Conservation (phyloP, 2,329 filamentous ascomycete genomes). For the Ceratocystis lukuohia region DNA sequence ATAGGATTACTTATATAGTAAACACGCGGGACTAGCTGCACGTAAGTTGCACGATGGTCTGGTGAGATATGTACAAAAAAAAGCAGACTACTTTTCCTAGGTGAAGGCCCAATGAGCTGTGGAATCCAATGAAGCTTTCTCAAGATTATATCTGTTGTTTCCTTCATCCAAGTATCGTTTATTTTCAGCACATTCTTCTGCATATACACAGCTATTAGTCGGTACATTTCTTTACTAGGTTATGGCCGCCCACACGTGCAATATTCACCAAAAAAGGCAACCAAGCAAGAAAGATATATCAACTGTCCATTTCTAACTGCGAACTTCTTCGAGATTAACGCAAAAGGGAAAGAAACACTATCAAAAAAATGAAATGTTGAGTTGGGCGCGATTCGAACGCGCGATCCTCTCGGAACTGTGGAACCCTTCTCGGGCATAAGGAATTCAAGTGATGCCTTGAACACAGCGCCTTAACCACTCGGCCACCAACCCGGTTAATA, state of each 20-base stretch:
- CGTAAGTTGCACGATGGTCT: not conserved
- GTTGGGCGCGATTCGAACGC: constrained; percentile 20
- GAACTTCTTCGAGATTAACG: not conserved
- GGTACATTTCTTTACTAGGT: no score
- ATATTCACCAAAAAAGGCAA: not conserved
- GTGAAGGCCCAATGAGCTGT: no score
- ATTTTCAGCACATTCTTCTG: no score
- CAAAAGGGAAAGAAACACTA: not conserved
- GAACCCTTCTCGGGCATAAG: constrained; percentile 19
- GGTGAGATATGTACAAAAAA: not conserved
- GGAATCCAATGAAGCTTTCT: no score
- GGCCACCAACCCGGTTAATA: constrained; percentile 17
- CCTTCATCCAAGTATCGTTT: no score
- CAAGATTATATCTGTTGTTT: no score
- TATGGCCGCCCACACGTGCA: not conserved
- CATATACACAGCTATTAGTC: no score
- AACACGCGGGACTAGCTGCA: not conserved
- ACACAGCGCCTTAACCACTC: constrained; percentile 17
- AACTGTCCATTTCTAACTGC: not conserved
- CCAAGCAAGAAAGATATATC: not conserved
- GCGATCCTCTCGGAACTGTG: constrained; percentile 19
- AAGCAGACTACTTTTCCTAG: no score
- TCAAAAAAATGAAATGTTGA: constrained; percentile 15
- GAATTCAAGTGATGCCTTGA: constrained; percentile 18
- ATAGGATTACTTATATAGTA: not conserved